These are phyloP conservation scores for Xylariaceae sp. DNA, from an alignment of 2,329 filamentous ascomycete genomes.

Conservation along the genomic window DNA sequence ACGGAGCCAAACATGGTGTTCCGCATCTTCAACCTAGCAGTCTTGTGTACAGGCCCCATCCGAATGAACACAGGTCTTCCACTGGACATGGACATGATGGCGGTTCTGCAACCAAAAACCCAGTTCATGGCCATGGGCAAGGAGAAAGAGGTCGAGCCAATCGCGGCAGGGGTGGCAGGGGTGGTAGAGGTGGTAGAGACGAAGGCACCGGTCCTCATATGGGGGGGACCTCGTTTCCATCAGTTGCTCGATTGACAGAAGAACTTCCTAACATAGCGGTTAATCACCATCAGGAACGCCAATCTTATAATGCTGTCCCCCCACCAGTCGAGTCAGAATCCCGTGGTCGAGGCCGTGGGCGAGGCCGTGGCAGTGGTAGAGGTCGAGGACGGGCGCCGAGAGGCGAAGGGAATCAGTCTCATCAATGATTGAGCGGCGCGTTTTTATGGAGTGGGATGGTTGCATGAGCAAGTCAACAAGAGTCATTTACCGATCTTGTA, in stretches of 20 bases:
- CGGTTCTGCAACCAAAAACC: constrained; percentile 15
- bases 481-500: too few species aligned
- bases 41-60: constrained; percentile 45
- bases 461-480: too few species aligned
- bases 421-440: neutral
- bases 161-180: constrained; percentile 18
- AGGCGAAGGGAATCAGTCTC: constrained; percentile 18
- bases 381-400: constrained; percentile 23
- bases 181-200: constrained; percentile 3
- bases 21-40: constrained; percentile 47
- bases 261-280: neutral
- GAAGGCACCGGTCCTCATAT: neutral
- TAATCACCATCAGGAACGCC: constrained; percentile 17
- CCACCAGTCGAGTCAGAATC: constrained; percentile 55
- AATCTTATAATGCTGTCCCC: constrained; percentile 51
- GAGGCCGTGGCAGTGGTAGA: constrained; percentile 22
- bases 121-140: constrained; percentile 27
- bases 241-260: too few species aligned
- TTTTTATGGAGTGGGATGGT: too few species aligned
- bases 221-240: neutral
- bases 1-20: constrained; percentile 31
- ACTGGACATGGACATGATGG: constrained; percentile 16
- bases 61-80: constrained; percentile 21
- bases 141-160: constrained; percentile 18
- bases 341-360: constrained; percentile 27